phyloP scores from a whole-genome alignment of 2,329 filamentous ascomycete genomes.

The Botrytis cinerea region DNA sequence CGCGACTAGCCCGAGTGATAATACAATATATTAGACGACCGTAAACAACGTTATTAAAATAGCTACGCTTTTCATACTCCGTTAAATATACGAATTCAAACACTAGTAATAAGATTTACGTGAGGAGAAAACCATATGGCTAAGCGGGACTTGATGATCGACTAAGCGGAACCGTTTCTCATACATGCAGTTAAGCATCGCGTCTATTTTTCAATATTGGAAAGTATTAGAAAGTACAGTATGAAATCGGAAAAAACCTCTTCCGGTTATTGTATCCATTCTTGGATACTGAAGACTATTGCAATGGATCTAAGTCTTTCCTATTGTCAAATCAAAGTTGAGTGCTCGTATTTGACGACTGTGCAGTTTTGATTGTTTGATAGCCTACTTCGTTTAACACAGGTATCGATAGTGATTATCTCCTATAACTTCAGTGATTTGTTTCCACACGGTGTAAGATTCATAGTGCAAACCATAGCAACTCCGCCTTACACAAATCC shows the following conservation, averaged over 20 bases:
- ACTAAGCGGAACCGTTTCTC: not conserved
- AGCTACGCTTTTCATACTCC: not conserved
- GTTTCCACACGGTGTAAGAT: rapidly evolving
- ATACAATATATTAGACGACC: not conserved
- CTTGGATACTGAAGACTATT: not conserved
- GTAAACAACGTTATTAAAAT: not conserved
- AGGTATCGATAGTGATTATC: not conserved
- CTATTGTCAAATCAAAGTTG: not conserved
- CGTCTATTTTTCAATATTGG: not conserved
- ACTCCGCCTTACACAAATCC: not conserved
- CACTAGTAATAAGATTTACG: not conserved
- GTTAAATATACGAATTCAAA: not conserved
- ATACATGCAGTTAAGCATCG: no score
- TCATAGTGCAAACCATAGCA: not conserved
- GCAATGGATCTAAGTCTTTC: not conserved
- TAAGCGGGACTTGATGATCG: not conserved
- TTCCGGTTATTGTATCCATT: not conserved
- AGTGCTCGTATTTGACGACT: not conserved
- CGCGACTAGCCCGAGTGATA: not conserved
- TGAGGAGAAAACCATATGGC: not conserved
- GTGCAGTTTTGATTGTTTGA: not conserved
- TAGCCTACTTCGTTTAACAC: not conserved
- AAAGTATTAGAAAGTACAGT: not conserved
- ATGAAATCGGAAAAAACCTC: rapidly evolving
- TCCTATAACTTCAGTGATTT: not conserved